Evolutionary conservation across 139 green algal genomes (phyloP).

Genomic region (Chlorella sorokiniana): DNA sequence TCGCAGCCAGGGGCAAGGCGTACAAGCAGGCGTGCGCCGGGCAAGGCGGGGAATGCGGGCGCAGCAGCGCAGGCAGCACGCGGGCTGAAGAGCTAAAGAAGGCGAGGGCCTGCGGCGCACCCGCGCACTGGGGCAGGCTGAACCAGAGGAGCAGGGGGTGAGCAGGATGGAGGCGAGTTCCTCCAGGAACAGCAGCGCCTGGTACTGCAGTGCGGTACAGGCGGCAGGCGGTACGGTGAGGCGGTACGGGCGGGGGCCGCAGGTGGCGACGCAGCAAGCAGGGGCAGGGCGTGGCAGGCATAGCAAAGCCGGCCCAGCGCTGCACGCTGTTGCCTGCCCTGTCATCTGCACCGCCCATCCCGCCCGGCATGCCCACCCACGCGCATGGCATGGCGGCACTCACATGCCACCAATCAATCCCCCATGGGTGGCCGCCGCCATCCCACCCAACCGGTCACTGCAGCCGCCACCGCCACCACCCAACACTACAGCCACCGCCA

Average conservation of each 20-base stretch:
- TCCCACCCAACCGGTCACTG: too few relatives aligned
- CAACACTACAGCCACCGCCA: too few relatives aligned
- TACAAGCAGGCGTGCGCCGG: neutral
- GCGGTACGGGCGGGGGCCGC: neutral
- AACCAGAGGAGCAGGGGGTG: conserved; percentile 88
- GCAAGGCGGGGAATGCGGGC: neutral
- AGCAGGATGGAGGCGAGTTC: conserved; percentile 86
- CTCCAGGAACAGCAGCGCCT: conserved; percentile 53
- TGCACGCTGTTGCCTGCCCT: neutral
- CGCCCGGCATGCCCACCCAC: too few relatives aligned
- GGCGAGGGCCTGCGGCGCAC: conserved; percentile 1
- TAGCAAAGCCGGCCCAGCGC: too few relatives aligned
- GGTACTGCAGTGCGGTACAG: neutral
- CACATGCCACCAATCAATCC: too few relatives aligned
- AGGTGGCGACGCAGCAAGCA: neutral
- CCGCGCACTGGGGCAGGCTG: conserved; percentile 59
- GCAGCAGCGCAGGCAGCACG: neutral
- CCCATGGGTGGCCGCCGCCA: too few relatives aligned
- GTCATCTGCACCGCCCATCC: too few relatives aligned
- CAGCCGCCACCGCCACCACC: too few relatives aligned
- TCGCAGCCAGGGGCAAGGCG: neutral
- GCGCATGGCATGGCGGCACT: too few relatives aligned
- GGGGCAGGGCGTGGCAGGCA: too few relatives aligned
- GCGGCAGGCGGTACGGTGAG: neutral
- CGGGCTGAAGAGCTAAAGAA: neutral